Evolutionary conservation across 805 yeast genomes (phyloP).

Genomic region (Starmerella vaccinii): DNA sequence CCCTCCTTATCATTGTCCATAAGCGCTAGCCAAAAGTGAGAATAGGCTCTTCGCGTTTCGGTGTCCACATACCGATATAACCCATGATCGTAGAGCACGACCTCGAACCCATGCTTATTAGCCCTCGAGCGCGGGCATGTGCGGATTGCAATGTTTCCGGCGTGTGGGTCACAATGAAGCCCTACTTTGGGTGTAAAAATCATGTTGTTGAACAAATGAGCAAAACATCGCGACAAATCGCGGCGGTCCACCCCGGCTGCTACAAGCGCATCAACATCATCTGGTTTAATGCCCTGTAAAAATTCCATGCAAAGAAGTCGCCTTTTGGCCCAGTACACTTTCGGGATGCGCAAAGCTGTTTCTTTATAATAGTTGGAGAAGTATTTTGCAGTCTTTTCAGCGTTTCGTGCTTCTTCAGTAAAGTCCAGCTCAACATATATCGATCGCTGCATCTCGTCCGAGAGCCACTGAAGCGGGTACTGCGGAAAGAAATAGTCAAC

Average conservation of each 20-base stretch:
- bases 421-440: conserved; percentile 89
- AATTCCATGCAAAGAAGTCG: conserved; percentile 83
- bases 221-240: conserved; percentile 72
- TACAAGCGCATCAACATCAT: conserved; percentile 57
- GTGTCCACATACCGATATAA: conserved; percentile 75
- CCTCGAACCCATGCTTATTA: conserved; percentile 70
- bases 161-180: conserved; percentile 96
- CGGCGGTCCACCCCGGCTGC: conserved; percentile 56
- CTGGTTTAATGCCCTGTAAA: conserved; percentile 72
- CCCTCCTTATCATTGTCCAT: conserved; percentile 54
- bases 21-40: conserved; percentile 86
- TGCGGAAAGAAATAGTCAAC: conserved; percentile 81
- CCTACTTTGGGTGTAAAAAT: conserved; percentile 87
- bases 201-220: conserved; percentile 90
- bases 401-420: conserved; percentile 73
- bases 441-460: conserved; percentile 79
- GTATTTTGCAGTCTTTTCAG: conserved; percentile 56
- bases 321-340: conserved; percentile 51
- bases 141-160: conserved; percentile 86
- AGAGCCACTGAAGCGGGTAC: conserved; percentile 89
- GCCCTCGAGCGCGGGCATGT: conserved; percentile 27
- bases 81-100: conserved; percentile 89
- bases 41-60: conserved; percentile 67
- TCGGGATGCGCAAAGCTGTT: conserved; percentile 76
- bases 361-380: conserved; percentile 45